Percentiles rank a stretch among this genome's conserved stretches.
Evolutionary conservation across 192 early-diverging fungal species (phyloP).

Genomic region (Geranomyces variabilis): DNA sequence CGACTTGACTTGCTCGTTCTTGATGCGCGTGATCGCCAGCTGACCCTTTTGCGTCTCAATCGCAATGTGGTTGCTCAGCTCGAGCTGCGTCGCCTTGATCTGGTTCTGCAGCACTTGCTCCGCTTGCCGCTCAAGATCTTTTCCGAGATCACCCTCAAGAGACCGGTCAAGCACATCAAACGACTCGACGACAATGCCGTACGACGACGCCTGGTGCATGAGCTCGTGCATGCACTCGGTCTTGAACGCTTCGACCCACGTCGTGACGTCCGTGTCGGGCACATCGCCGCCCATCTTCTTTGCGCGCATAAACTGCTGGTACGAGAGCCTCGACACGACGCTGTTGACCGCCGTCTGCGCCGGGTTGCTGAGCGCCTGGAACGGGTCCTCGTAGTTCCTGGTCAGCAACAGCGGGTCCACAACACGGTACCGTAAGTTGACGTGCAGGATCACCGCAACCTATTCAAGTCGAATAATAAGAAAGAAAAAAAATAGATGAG

Average conservation of each 20-base stretch:
- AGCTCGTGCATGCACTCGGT: constrained; percentile 47
- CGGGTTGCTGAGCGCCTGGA: constrained; percentile 48
- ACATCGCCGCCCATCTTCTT: constrained; percentile 49
- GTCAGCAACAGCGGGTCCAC: constrained; percentile 48
- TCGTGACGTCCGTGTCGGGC: constrained; percentile 42
- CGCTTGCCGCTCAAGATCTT: constrained; percentile 47
- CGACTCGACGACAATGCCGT: constrained; percentile 49
- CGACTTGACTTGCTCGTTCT: constrained; percentile 47
- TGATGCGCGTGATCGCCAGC: constrained; percentile 42
- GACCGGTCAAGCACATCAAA: constrained; percentile 54
- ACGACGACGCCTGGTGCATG: constrained; percentile 30
- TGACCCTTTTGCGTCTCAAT: constrained; percentile 49
- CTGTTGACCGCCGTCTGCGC: constrained; percentile 53
- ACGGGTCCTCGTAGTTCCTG: constrained; percentile 48
- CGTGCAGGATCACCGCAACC: constrained; percentile 49
- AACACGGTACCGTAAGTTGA: constrained; percentile 52
- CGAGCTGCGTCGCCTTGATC: constrained; percentile 52
- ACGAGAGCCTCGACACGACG: constrained; percentile 48
- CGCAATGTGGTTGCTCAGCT: constrained; percentile 49
- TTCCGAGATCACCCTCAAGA: constrained; percentile 47
- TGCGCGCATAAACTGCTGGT: constrained; percentile 56
- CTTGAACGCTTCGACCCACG: constrained; percentile 57
- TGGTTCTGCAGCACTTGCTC: constrained; percentile 52
- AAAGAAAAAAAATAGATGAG: background rate
- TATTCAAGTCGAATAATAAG: constrained; percentile 39